Percentiles rank a stretch among this genome's conserved stretches.
These are phyloP conservation scores for Ascochyta koolunga DNA, from an alignment of 2,329 filamentous ascomycete genomes.

Conservation along the genomic window DNA sequence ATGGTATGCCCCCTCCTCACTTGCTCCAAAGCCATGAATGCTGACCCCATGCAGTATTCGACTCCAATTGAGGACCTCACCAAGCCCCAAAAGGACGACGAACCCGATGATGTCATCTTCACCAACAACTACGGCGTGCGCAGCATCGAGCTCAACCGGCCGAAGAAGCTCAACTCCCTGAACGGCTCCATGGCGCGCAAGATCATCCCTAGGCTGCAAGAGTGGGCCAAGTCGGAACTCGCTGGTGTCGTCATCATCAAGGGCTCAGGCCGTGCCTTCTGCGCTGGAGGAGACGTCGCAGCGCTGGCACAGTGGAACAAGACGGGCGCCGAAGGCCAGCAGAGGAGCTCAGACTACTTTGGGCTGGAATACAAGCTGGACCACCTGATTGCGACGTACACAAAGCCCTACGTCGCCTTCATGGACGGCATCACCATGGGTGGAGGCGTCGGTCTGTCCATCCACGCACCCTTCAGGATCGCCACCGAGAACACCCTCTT, in stretches of 20 bases:
- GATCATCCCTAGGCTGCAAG: constrained; percentile 84
- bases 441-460: constrained; percentile 89
- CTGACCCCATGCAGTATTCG: constrained; percentile 41
- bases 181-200: constrained; percentile 95
- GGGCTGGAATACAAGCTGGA: constrained; percentile 94
- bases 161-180: constrained; percentile 88
- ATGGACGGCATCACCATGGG: constrained; percentile 99
- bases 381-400: constrained; percentile 91
- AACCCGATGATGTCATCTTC: constrained; percentile 91
- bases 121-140: constrained; percentile 86
- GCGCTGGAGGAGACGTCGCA: constrained; percentile 89
- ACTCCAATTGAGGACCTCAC: constrained; percentile 41
- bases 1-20: constrained; percentile 51
- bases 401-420: constrained; percentile 90
- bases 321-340: constrained; percentile 70
- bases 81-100: constrained; percentile 70
- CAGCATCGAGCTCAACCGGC: constrained; percentile 92
- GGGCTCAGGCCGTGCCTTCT: constrained; percentile 85
- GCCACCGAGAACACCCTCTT: constrained; percentile 95
- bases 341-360: constrained; percentile 83
- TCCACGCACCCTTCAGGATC: constrained; percentile 95
- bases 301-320: constrained; percentile 77
- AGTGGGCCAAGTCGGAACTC: constrained; percentile 95
- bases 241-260: constrained; percentile 93
- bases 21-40: not conserved